phyloP scores from a whole-genome alignment of 2,329 filamentous ascomycete species.

The Diaporthe velutina region DNA sequence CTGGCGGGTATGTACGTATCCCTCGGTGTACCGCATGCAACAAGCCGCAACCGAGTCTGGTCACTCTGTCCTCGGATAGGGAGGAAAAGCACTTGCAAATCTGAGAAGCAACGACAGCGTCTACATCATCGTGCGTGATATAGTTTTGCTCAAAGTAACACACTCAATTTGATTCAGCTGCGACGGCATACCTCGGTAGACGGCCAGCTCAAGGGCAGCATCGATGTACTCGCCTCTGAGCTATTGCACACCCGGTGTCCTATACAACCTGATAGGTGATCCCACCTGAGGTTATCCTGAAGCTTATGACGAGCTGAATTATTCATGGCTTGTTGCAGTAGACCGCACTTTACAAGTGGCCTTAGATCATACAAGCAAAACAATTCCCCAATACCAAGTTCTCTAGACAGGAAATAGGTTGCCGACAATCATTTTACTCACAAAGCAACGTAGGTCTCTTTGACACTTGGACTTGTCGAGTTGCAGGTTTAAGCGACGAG shows the following conservation, averaged over 20 bases:
- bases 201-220: neutral
- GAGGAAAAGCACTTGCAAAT: neutral
- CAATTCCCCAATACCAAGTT: neutral
- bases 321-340: neutral
- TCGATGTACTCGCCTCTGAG: neutral
- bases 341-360: neutral
- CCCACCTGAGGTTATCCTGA: too few relatives aligned
- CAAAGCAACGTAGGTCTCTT: neutral
- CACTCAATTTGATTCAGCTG: neutral
- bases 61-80: neutral
- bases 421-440: neutral
- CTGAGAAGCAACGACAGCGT: neutral
- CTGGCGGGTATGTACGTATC: neutral
- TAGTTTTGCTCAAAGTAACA: neutral
- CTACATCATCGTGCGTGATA: neutral
- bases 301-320: neutral
- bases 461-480: neutral
- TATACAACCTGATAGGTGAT: too few relatives aligned
- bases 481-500: neutral
- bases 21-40: neutral
- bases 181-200: neutral
- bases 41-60: neutral
- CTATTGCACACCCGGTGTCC: too few relatives aligned
- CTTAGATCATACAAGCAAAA: neutral
- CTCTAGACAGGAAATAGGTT: neutral